phyloP scores from a whole-genome alignment of 768 basidiomycete species.

The Austroboletus eburneus region DNA sequence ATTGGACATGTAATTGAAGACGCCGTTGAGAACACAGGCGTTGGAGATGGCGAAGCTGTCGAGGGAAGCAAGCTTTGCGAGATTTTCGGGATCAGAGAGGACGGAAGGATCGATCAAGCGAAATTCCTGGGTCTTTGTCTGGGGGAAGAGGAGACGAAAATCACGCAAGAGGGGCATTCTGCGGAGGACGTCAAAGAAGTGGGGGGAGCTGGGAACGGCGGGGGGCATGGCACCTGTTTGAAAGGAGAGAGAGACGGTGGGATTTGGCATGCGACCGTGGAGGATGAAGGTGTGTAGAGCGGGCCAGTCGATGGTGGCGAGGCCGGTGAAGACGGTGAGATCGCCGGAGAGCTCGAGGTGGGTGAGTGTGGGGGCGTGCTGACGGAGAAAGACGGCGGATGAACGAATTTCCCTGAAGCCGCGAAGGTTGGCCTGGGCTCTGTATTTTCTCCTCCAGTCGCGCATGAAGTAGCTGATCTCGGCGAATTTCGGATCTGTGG shows the following conservation, averaged over 20 bases:
- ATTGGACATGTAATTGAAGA: slow-evolving; percentile 28
- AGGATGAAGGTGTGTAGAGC: slow-evolving; percentile 26
- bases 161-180: slow-evolving; percentile 30
- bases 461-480: slow-evolving; percentile 34
- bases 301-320: slow-evolving; percentile 31
- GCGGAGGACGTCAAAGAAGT: slow-evolving; percentile 27
- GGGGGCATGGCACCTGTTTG: slow-evolving; percentile 5
- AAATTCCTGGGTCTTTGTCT: slow-evolving; percentile 24
- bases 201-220: background rate
- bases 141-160: slow-evolving; percentile 31
- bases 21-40: slow-evolving; percentile 27
- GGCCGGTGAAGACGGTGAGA: slow-evolving; percentile 22
- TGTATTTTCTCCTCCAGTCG: slow-evolving; percentile 35
- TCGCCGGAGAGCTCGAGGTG: slow-evolving; percentile 33
- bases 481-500: slow-evolving; percentile 29
- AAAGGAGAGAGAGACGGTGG: slow-evolving; percentile 9
- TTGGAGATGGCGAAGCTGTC: slow-evolving; percentile 35
- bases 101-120: slow-evolving; percentile 22
- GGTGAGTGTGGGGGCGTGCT: slow-evolving; percentile 26
- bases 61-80: slow-evolving; percentile 30
- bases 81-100: slow-evolving; percentile 18
- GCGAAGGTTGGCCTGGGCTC: slow-evolving; percentile 28
- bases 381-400: slow-evolving; percentile 27
- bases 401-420: slow-evolving; percentile 29
- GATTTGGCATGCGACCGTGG: slow-evolving; percentile 29